phyloP scores from a whole-genome alignment of 371 early-diverging fungal species.

The Mucor racemosus region DNA sequence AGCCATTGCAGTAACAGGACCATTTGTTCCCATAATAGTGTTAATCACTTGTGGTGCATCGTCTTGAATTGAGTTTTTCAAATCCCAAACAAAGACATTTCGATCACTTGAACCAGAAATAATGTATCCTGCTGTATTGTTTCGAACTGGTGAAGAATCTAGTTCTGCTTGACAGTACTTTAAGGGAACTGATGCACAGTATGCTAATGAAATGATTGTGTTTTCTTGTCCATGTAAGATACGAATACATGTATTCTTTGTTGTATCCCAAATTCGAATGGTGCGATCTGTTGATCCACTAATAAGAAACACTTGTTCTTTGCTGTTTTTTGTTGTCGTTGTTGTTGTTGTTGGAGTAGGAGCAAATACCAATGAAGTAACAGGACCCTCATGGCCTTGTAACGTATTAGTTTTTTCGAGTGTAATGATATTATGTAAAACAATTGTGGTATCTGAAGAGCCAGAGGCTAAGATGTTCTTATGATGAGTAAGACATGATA shows the following conservation, averaged over 20 bases:
- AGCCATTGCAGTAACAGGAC: conserved; percentile 25
- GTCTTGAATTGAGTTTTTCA: conserved; percentile 6
- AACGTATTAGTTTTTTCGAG: neutral
- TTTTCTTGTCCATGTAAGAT: conserved; percentile 36
- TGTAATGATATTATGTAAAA: conserved; percentile 7
- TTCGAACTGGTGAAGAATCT: conserved; percentile 1
- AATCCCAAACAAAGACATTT: conserved; percentile 31
- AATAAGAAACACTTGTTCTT: conserved; percentile 32
- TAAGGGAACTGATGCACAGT: neutral
- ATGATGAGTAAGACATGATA: conserved; percentile 77
- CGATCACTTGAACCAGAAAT: conserved; percentile 30
- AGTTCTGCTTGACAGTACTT: conserved; percentile 5
- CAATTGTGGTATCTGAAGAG: conserved; percentile 67
- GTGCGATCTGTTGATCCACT: conserved; percentile 82
- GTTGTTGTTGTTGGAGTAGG: neutral
- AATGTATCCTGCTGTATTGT: conserved; percentile 23
- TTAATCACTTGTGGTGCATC: conserved; percentile 19
- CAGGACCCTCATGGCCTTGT: conserved; percentile 24
- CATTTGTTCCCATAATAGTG: conserved; percentile 27
- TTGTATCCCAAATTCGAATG: conserved; percentile 72
- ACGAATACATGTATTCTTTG: conserved; percentile 48
- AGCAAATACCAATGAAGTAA: conserved; percentile 19
- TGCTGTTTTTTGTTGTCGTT: neutral
- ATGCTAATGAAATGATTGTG: conserved; percentile 19
- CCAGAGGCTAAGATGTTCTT: conserved; percentile 73